These are phyloP conservation scores for Elsinoe australis DNA, from an alignment of 2,329 filamentous ascomycete genomes.

Conservation along the genomic window DNA sequence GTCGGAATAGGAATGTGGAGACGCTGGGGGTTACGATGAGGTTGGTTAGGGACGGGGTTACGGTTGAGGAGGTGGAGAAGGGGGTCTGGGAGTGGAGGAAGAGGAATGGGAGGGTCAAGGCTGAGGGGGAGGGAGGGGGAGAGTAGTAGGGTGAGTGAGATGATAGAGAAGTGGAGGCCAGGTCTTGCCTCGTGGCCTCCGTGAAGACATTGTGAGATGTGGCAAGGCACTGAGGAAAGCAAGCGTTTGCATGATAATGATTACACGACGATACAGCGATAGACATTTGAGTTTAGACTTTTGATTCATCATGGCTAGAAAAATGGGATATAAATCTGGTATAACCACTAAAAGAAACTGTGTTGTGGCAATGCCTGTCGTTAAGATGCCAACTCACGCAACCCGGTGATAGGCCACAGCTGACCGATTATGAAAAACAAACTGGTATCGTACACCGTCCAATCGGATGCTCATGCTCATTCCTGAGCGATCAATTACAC, in stretches of 20 bases:
- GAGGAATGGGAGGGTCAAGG: slow-evolving; percentile 47
- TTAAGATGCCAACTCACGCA: too few species aligned
- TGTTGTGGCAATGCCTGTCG: too few species aligned
- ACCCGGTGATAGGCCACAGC: too few species aligned
- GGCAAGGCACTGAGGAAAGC: too few species aligned
- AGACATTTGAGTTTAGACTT: slow-evolving; percentile 1
- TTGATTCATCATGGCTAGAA: not conserved
- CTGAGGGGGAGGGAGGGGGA: slow-evolving; percentile 1
- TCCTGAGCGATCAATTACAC: not conserved
- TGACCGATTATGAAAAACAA: too few species aligned
- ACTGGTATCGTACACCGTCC: too few species aligned
- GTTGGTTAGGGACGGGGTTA: slow-evolving; percentile 71
- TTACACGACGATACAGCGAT: not conserved
- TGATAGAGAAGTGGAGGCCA: not conserved
- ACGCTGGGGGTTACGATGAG: slow-evolving; percentile 75
- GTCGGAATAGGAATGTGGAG: slow-evolving; percentile 74
- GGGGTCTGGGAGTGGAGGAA: slow-evolving; percentile 77
- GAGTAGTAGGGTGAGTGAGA: not conserved
- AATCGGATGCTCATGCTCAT: not conserved
- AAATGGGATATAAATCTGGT: too few species aligned
- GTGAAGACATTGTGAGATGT: too few species aligned
- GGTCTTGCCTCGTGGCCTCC: too few species aligned
- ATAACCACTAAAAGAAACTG: slow-evolving; percentile 2
- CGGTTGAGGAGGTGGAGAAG: slow-evolving; percentile 65
- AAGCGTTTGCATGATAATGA: not conserved